Evolutionary conservation across 2,329 filamentous ascomycete species (phyloP).

Genomic region (Monilinia fructicola): DNA sequence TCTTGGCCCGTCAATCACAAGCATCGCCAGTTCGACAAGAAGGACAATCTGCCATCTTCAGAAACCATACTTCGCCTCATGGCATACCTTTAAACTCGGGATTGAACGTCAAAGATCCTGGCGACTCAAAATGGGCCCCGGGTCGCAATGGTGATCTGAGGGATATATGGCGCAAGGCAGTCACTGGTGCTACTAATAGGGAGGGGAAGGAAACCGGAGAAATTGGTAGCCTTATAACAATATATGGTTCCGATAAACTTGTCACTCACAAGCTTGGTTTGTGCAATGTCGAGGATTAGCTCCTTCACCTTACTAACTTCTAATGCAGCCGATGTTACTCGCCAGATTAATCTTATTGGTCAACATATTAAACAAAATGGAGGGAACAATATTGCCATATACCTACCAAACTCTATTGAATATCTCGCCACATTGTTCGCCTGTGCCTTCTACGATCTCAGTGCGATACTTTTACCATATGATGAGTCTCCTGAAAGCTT

Average conservation of each 20-base stretch:
- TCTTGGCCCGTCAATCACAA: constrained; percentile 81
- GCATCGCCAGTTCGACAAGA: constrained; percentile 77
- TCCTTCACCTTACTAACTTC: constrained; percentile 28
- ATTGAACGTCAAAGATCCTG: constrained; percentile 77
- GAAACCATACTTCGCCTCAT: constrained; percentile 81
- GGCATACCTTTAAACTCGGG: constrained; percentile 77
- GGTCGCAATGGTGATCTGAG: constrained; percentile 87
- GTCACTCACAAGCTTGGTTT: constrained; percentile 68
- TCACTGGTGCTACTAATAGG: constrained; percentile 62
- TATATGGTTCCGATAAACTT: constrained; percentile 72
- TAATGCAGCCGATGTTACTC: constrained; percentile 65
- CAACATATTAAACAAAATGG: constrained; percentile 70
- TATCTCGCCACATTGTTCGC: constrained; percentile 80
- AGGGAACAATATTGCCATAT: constrained; percentile 78
- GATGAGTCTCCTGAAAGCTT: constrained; percentile 69
- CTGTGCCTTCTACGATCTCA: constrained; percentile 79
- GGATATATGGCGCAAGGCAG: constrained; percentile 81
- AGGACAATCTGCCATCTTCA: constrained; percentile 81
- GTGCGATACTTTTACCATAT: constrained; percentile 81
- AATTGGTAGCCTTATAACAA: constrained; percentile 71
- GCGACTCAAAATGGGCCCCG: constrained; percentile 76
- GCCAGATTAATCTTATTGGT: constrained; percentile 85
- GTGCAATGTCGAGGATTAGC: constrained; percentile 23
- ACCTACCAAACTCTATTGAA: constrained; percentile 91
- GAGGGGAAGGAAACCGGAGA: constrained; percentile 61